Evolutionary conservation across 345 rosid species (phyloP), one percentile per base, ranked within the genome.

Genomic region (Aethionema arabicum): DNA sequence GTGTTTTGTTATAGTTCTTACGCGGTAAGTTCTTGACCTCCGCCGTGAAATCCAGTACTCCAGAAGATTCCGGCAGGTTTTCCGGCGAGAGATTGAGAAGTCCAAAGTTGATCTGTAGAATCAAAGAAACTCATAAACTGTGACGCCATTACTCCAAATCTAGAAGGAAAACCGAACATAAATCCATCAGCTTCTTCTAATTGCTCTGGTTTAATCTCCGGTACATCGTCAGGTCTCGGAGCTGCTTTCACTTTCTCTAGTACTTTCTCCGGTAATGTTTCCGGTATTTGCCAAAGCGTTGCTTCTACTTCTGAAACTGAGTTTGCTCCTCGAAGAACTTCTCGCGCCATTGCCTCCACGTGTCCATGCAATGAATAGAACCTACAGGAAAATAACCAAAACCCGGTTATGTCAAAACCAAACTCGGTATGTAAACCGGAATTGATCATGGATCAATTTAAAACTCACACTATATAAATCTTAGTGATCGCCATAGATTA

Each of bases 31-130:
- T 92, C 98, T 74, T 92, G 95, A 54, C 98, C 98, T 58, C 96
- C 98, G 13, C 96, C 96, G 45, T 80, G 89, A 67, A 89, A 92
- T 54, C 98, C 98, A 3, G 96, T 89, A 66, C 95, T 92, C 96
- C 98, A 92, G 75, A 92, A 92, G 76, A 92, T 84, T 39, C 98
- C 96, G 0, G 96, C 98, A 3, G 98, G 98, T 67, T 92, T 92
- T 11, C 98, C 98, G 0, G 98, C 93, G 5, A 89, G 96, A 56
- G 85, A 85, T 65, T 89, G 96, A 52, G 82, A 27, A 61, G 77
- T 72, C 93, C 96, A 92, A 40, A 82, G 76, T 43, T 82, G 78
- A 32, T 11, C n/a, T 2, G 99, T 87, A 46, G 90, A 79, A 68
- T 92, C 99, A 40, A 87, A 92, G 78, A 92, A 92, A 10, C 95